A percentile compares a stretch with the other conserved stretches of the same genome.
These are phyloP conservation scores for Nidula microcarpa DNA, from an alignment of 768 basidiomycete species.

Conservation along the genomic window DNA sequence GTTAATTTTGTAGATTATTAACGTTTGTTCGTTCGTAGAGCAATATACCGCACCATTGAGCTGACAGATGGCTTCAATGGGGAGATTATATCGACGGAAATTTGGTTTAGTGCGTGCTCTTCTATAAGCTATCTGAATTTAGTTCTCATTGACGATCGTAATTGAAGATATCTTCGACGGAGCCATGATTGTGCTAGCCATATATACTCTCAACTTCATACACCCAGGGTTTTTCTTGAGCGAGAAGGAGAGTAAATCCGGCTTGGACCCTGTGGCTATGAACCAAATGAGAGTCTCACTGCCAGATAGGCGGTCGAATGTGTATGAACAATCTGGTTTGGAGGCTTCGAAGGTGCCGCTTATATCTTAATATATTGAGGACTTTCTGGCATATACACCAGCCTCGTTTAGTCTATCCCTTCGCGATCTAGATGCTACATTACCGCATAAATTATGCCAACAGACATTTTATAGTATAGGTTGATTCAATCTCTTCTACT, in stretches of 20 bases:
- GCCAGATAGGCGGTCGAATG: no score
- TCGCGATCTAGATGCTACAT: no score
- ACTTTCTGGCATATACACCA: no score
- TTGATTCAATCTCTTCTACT: no score
- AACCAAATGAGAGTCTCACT: no score
- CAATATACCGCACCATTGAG: conserved; percentile 52
- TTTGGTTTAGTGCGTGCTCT: conserved; percentile 27
- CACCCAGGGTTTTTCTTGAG: conserved; percentile 17
- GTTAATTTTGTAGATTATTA: background rate
- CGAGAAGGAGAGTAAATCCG: background rate
- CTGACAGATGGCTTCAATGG: conserved; percentile 50
- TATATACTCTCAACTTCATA: conserved; percentile 21
- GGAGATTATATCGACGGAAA: conserved; percentile 42
- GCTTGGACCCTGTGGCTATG: no score
- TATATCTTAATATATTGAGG: no score
- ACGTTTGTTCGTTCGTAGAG: background rate
- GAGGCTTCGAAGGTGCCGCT: no score
- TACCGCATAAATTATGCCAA: no score
- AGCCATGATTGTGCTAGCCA: conserved; percentile 24
- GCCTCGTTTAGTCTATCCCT: no score
- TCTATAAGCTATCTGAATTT: background rate
- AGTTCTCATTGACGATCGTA: background rate
- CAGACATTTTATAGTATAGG: no score
- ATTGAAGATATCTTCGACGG: conserved; percentile 42
- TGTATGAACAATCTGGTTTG: no score